Evolutionary conservation across 2,329 filamentous ascomycete species (phyloP), one percentile per base, ranked within the genome.

Genomic region (Exophiala spinifera): DNA sequence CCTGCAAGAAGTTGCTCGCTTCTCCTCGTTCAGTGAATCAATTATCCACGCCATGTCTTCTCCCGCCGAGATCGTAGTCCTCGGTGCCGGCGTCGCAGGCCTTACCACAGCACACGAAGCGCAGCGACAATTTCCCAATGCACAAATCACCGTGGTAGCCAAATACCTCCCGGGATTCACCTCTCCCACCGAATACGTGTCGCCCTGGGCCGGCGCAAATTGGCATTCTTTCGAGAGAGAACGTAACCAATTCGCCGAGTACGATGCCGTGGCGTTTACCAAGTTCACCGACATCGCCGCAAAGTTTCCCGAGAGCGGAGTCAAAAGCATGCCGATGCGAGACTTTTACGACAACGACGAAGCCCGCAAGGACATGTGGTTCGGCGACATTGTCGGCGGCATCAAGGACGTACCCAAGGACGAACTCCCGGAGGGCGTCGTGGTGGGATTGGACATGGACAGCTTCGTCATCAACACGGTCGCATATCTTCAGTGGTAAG

Each of bases 91-190:
- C 36, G 80, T 85, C 10, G 74, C 79, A 20, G 81, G 81, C 20
- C 74, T 85, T 25, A 84, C 82, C 1, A 82, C 80, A 3, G 81
- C 82, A 20, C 66, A 83, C 4, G 68, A 78, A 15, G 71, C 84
- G 11, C 78, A 79, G 15, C 73, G 72, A 51, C 74, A 79, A 59
- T 67, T 70, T 15, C 64, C 68, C 8, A 74, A 80, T 60, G 43
- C 23, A 13, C 71, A 72, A 23, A 72, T 91, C 59, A 88, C 86
- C 1, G 73, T 91, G 25, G 74, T 88, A 31, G 85, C 87, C 2
- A 91, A 90, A 66, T 86, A 91, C 67, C 89, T 94, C 84, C 89
- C 89, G 0, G 89, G 89, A 43, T 89, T 94, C 73, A 89, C 89
- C 69, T 85, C 89, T 60, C 36, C 25, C 39, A 84, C 89, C 62